Evolutionary conservation across 2,329 filamentous ascomycete species (phyloP).

Genomic region (Pleoardoris graminearum): DNA sequence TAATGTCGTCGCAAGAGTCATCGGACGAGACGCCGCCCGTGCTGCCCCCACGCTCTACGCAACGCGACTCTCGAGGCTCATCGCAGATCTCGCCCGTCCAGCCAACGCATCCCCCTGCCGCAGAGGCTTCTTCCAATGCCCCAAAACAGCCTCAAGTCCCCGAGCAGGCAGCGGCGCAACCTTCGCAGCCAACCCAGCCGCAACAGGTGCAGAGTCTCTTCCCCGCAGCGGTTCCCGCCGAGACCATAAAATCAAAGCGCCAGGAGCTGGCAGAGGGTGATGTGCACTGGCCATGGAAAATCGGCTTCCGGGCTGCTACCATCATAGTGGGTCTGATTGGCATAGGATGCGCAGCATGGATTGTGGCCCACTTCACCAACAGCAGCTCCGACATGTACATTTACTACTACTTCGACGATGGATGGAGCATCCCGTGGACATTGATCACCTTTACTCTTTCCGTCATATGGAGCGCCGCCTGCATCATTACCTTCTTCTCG

Average conservation of each 20-base stretch:
- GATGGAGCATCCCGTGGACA: constrained; percentile 22
- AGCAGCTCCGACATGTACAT: not conserved
- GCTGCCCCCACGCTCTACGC: not conserved
- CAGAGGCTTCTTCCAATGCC: not conserved
- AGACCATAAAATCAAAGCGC: constrained; percentile 19
- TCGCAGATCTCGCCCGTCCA: constrained; percentile 4
- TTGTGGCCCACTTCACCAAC: constrained; percentile 11
- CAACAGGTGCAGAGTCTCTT: not conserved
- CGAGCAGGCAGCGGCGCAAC: not conserved
- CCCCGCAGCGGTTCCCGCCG: not conserved
- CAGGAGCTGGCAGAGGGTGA: constrained; percentile 34
- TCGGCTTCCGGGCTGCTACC: constrained; percentile 23
- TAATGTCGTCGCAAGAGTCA: not conserved
- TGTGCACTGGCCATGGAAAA: constrained; percentile 39
- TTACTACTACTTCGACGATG: constrained; percentile 18
- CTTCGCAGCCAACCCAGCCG: not conserved
- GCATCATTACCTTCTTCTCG: constrained; percentile 30
- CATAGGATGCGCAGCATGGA: constrained; percentile 36
- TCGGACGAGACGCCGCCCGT: not conserved
- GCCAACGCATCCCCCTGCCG: not conserved
- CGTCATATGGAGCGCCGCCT: constrained; percentile 35
- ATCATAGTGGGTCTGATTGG: constrained; percentile 36
- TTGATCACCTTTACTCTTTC: constrained; percentile 38
- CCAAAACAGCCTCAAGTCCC: not conserved
- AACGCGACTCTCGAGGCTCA: constrained; percentile 1